Conservation (phyloP, 2,329 filamentous ascomycete genomes). For the Samsoniella hepiali region DNA sequence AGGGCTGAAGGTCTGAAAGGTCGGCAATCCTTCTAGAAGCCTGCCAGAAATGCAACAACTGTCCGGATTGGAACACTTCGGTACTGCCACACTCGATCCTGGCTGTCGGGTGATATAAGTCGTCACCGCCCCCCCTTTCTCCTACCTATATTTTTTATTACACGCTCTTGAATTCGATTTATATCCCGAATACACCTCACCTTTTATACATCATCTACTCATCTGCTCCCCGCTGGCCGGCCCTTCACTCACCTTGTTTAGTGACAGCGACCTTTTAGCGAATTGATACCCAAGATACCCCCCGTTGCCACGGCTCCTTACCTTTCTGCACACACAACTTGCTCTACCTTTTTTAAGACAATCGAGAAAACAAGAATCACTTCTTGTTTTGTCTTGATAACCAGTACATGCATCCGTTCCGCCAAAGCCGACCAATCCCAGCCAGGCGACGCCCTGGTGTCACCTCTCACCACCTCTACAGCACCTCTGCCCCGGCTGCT, state of each 20-base stretch:
- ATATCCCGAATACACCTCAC: background rate
- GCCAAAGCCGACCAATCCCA: constrained; percentile 14
- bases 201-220: background rate
- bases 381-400: constrained; percentile 7
- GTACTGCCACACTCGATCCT: constrained; percentile 15
- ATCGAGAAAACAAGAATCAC: background rate
- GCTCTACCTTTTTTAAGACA: background rate
- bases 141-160: background rate
- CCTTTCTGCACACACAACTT: background rate
- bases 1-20: constrained; percentile 11
- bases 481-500: constrained; percentile 12
- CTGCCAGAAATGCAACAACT: constrained; percentile 10
- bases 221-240: constrained; percentile 4
- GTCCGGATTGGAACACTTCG: constrained; percentile 1
- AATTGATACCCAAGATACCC: constrained; percentile 7
- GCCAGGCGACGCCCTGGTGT: constrained; percentile 8
- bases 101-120: constrained; percentile 17
- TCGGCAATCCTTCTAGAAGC: constrained; percentile 13
- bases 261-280: constrained; percentile 1
- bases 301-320: background rate
- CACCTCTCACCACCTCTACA: constrained; percentile 6
- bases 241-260: constrained; percentile 3
- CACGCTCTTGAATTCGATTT: constrained; percentile 1
- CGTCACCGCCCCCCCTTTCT: constrained; percentile 5
- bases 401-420: constrained; percentile 15